phyloP scores from a whole-genome alignment of 1,284 basidiomycete species.

The Malassezia arunalokei region DNA sequence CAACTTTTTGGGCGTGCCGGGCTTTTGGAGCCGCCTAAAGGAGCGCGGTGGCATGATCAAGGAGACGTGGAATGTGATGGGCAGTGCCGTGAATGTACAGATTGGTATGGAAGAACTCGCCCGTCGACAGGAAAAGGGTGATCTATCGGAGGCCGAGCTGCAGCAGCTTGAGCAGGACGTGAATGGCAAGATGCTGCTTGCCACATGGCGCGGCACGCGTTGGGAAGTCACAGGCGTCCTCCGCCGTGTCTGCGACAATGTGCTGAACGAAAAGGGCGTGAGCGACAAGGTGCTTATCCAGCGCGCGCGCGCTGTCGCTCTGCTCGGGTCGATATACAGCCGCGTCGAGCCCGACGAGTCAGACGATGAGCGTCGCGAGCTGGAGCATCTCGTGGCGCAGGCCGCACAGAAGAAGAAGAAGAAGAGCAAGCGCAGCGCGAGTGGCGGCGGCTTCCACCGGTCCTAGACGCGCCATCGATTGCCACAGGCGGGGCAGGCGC shows the following conservation, averaged over 20 bases:
- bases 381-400: conserved; percentile 48
- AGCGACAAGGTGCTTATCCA: conserved; percentile 37
- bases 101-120: conserved; percentile 70
- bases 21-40: conserved; percentile 86
- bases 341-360: conserved; percentile 39
- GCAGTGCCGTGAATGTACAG: conserved; percentile 54
- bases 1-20: conserved; percentile 73
- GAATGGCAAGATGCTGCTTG: conserved; percentile 59
- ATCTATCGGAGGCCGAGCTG: conserved; percentile 59
- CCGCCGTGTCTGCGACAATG: conserved; percentile 39
- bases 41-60: conserved; percentile 69
- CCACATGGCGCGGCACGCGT: conserved; percentile 34
- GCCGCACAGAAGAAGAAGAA: conserved; percentile 48
- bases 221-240: conserved; percentile 39
- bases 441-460: too few species aligned
- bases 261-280: conserved; percentile 43
- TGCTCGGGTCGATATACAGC: conserved; percentile 43
- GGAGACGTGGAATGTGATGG: conserved; percentile 46
- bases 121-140: conserved; percentile 72
- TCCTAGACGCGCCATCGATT: too few species aligned
- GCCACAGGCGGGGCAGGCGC: not conserved
- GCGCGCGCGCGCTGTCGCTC: conserved; percentile 36
- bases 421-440: conserved; percentile 11
- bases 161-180: conserved; percentile 82
- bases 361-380: conserved; percentile 42